Evolutionary conservation across 169 alveolate genomes (phyloP).

Genomic region (Plasmodium gallinaceum): DNA sequence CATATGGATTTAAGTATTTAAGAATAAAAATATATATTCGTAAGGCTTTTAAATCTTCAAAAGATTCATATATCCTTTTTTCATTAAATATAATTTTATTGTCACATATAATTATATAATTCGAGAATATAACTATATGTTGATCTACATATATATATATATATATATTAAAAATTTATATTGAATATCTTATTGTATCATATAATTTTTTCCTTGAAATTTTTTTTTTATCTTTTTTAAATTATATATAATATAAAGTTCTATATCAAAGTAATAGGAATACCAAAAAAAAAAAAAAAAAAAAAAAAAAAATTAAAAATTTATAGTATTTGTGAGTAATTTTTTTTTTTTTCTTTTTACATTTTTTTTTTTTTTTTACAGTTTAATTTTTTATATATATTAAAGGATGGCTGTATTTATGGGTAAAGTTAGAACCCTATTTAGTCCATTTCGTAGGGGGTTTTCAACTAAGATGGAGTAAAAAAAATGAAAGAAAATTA

Average conservation of each 20-base stretch:
- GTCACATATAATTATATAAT: too few relatives aligned
- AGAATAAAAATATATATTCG: too few relatives aligned
- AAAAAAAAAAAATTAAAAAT: not conserved
- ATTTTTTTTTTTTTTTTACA: not conserved
- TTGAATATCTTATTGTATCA: not conserved
- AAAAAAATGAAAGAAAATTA: not conserved
- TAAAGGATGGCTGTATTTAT: conserved; percentile 25
- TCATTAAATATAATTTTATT: too few relatives aligned
- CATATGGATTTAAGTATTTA: too few relatives aligned
- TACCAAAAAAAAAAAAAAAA: conserved; percentile 3
- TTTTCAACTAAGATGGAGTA: conserved; percentile 71
- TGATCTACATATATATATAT: not conserved
- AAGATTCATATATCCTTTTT: too few relatives aligned
- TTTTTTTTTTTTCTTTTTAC: too few relatives aligned
- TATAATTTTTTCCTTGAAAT: not conserved
- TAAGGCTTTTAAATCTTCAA: too few relatives aligned
- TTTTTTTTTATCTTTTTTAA: not conserved
- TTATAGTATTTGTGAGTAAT: not conserved
- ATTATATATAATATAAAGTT: not conserved
- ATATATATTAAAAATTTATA: not conserved
- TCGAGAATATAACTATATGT: not conserved
- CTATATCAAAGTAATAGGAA: not conserved
- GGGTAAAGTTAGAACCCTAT: conserved; percentile 12
- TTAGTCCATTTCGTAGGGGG: conserved; percentile 27
- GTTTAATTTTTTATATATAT: not conserved